Conservation (phyloP, 768 basidiomycete genomes). For the Pleurotus tuber-regium region DNA sequence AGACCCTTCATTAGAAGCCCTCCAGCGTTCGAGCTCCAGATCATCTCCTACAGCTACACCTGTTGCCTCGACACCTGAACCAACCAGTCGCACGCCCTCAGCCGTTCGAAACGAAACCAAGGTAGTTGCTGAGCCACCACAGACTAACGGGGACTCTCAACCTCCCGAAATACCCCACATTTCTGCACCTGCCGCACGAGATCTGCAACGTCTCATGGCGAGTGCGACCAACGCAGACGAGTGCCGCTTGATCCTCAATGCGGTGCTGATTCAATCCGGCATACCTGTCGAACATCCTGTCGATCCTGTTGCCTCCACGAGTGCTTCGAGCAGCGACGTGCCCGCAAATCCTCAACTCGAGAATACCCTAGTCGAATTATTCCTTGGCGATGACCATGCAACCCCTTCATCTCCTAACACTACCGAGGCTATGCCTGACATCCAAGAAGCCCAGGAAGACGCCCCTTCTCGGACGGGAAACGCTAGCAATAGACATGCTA, state of each 20-base stretch:
- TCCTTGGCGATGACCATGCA: constrained; percentile 27
- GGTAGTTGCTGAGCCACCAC: background rate
- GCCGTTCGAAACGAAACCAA: background rate
- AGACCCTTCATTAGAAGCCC: background rate
- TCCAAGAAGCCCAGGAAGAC: constrained; percentile 2
- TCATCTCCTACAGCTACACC: background rate
- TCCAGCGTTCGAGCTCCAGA: background rate
- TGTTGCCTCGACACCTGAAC: constrained; percentile 1
- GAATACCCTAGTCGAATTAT: constrained; percentile 47
- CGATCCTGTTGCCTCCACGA: constrained; percentile 23
- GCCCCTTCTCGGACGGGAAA: background rate
- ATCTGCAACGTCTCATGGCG: constrained; percentile 66
- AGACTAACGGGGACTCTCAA: constrained; percentile 10
- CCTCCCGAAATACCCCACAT: constrained; percentile 28
- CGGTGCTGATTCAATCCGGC: constrained; percentile 69
- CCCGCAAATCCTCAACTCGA: constrained; percentile 38
- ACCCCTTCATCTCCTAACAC: constrained; percentile 3
- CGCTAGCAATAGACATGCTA: too few species aligned
- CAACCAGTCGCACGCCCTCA: constrained; percentile 1
- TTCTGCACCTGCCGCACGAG: constrained; percentile 47
- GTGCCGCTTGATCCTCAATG: constrained; percentile 81
- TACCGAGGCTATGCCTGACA: constrained; percentile 10
- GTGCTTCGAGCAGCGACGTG: constrained; percentile 12
- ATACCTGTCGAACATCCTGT: constrained; percentile 31
- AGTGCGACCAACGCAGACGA: constrained; percentile 76